phyloP scores from a whole-genome alignment of 2,329 filamentous ascomycete species.

The Sporothrix curviconia region DNA sequence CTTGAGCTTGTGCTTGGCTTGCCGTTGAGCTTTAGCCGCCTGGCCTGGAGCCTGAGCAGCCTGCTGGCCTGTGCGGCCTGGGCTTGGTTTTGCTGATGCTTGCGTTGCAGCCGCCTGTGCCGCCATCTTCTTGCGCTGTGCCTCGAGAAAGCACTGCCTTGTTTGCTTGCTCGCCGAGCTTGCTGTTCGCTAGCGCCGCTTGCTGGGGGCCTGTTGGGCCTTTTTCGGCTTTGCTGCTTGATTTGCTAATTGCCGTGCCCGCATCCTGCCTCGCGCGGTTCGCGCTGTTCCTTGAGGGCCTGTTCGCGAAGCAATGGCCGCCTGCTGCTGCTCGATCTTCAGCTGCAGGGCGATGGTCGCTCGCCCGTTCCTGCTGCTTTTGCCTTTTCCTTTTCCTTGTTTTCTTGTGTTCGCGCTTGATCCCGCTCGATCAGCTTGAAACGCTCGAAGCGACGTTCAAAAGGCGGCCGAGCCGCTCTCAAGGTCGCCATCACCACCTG shows the following conservation, averaged over 20 bases:
- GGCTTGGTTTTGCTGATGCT: too few species aligned
- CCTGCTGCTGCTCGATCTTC: slow-evolving; percentile 32
- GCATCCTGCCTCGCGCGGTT: slow-evolving; percentile 17
- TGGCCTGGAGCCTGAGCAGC: slow-evolving; percentile 29
- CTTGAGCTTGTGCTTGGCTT: slow-evolving; percentile 22
- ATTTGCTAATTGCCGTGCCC: too few species aligned
- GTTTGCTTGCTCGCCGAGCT: slow-evolving; percentile 35
- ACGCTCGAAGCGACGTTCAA: slow-evolving; percentile 79
- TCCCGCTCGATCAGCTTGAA: slow-evolving; percentile 88
- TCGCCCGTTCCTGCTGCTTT: slow-evolving; percentile 57
- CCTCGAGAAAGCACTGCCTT: slow-evolving; percentile 31
- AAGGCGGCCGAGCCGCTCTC: slow-evolving; percentile 64
- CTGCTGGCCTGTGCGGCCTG: slow-evolving; percentile 33
- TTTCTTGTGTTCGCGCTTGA: slow-evolving; percentile 73
- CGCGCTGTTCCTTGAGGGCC: slow-evolving; percentile 19
- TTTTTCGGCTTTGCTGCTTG: slow-evolving; percentile 15
- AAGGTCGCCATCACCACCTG: slow-evolving; percentile 64
- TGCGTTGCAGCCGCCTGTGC: slow-evolving; percentile 23
- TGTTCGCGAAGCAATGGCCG: background rate
- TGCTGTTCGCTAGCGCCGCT: slow-evolving; percentile 34
- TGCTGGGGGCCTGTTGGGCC: slow-evolving; percentile 25
- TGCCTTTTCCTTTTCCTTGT: slow-evolving; percentile 67
- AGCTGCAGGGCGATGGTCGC: slow-evolving; percentile 46
- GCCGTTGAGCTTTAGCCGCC: background rate
- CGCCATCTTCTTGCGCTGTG: slow-evolving; percentile 25